A percentile compares a stretch with the other conserved stretches of the same genome.
phyloP scores from a whole-genome alignment of 306 rosid species.

The Sophora flavescens region DNA sequence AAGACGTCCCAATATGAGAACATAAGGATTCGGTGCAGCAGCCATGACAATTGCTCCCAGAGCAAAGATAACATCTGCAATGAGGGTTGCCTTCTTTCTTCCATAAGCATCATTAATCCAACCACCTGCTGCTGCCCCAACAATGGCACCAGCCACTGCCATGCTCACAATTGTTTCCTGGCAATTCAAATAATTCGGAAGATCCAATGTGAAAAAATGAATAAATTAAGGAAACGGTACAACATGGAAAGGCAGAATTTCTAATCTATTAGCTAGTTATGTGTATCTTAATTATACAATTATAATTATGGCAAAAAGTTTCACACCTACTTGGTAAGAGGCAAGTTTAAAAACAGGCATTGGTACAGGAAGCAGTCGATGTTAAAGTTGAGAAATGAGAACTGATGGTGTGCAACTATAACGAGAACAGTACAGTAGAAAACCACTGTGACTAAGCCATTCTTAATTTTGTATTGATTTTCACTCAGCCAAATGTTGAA shows the following conservation, averaged over 20 bases:
- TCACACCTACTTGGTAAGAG: not conserved
- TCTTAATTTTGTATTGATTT: not conserved
- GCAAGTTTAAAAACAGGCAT: not conserved
- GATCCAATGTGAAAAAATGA: not conserved
- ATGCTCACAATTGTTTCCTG: slow-evolving; percentile 95
- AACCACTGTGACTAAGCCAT: not conserved
- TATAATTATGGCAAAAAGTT: not conserved
- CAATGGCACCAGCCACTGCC: slow-evolving; percentile 88
- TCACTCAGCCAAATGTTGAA: not conserved
- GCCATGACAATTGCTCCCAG: slow-evolving; percentile 89
- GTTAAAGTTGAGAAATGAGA: not conserved
- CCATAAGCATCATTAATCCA: slow-evolving; percentile 89
- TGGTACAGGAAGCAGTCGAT: not conserved
- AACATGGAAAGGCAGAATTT: not conserved
- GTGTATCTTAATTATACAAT: not conserved
- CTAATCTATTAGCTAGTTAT: not conserved
- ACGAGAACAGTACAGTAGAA: not conserved
- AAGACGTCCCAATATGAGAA: slow-evolving; percentile 84
- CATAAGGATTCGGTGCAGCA: slow-evolving; percentile 83
- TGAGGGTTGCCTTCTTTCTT: slow-evolving; percentile 82
- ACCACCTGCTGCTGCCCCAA: slow-evolving; percentile 92
- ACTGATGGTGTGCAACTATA: not conserved
- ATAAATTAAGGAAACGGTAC: not conserved
- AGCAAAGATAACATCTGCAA: slow-evolving; percentile 75
- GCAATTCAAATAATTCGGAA: slow-evolving; percentile 30